These are phyloP conservation scores for Hanseniaspora osmophila DNA, from an alignment of 805 yeast species.

Conservation along the genomic window DNA sequence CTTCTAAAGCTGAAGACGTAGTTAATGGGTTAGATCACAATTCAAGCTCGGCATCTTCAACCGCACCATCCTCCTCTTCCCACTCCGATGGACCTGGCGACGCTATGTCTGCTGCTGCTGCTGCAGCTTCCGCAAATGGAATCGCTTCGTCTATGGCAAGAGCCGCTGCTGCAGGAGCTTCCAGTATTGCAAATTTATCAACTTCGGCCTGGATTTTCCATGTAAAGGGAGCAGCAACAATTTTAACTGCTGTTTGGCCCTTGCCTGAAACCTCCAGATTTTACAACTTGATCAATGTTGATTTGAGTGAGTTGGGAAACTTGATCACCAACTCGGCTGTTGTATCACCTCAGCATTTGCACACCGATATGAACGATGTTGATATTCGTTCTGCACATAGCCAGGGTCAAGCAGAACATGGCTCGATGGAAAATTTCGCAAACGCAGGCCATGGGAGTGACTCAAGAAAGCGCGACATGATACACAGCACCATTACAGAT, in stretches of 20 bases:
- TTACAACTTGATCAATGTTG: conserved; percentile 66
- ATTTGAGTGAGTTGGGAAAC: conserved; percentile 79
- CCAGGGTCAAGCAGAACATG: no score
- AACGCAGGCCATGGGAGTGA: conserved; percentile 5
- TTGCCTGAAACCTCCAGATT: conserved; percentile 54
- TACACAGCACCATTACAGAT: conserved; percentile 32
- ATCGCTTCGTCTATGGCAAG: conserved; percentile 6
- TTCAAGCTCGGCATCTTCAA: no score
- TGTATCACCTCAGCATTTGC: background rate
- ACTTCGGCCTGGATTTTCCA: conserved; percentile 96
- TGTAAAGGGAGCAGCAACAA: conserved; percentile 93
- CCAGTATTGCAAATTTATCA: conserved; percentile 39
- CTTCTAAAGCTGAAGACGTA: conserved; percentile 16
- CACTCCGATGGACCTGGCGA: conserved; percentile 11
- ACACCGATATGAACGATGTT: background rate
- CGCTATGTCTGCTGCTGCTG: conserved; percentile 17
- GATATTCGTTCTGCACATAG: no score
- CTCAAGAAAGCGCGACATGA: background rate
- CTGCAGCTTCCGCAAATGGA: conserved; percentile 1
- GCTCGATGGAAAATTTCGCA: conserved; percentile 11
- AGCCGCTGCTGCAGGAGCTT: conserved; percentile 16
- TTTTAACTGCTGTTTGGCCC: conserved; percentile 93
- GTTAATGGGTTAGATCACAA: background rate
- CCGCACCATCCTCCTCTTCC: no score
- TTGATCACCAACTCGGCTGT: conserved; percentile 15